Evolutionary conservation across 176 grass and related monocot species (phyloP).

Genomic region (Tuctoria greenei): DNA sequence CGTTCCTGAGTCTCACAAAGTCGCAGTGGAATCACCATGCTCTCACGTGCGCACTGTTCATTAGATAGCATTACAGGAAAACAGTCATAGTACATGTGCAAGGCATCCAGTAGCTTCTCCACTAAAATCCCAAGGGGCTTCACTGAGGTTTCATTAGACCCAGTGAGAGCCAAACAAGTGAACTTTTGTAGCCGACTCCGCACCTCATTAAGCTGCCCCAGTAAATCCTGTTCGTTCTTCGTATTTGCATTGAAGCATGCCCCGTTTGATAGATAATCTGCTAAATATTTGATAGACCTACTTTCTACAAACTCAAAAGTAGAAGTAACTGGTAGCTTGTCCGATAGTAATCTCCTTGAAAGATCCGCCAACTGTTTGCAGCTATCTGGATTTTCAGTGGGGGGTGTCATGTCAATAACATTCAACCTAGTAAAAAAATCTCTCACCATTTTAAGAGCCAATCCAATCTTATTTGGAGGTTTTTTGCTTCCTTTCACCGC

Average conservation of each 20-base stretch:
- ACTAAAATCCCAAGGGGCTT: conserved; percentile 47
- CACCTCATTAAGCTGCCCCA: conserved; percentile 31
- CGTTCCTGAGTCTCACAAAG: conserved; percentile 1
- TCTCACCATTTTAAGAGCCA: conserved; percentile 31
- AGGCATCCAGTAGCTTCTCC: conserved; percentile 50
- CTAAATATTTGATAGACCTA: conserved; percentile 45
- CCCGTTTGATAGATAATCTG: conserved; percentile 55
- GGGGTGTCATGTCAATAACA: conserved; percentile 22
- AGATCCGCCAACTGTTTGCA: conserved; percentile 43
- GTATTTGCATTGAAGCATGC: conserved; percentile 32
- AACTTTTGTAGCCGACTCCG: conserved; percentile 50
- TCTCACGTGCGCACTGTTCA: conserved; percentile 20
- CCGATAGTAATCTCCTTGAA: conserved; percentile 39
- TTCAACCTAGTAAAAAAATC: conserved; percentile 35
- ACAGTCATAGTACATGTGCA: conserved; percentile 55
- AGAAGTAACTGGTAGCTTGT: conserved; percentile 48
- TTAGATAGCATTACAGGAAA: conserved; percentile 55
- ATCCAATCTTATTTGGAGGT: conserved; percentile 26
- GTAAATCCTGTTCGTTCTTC: conserved; percentile 4
- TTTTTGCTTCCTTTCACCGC: conserved; percentile 26
- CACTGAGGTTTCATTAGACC: conserved; percentile 28
- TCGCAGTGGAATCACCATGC: conserved; percentile 50
- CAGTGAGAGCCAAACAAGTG: conserved; percentile 41
- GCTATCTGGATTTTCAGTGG: conserved; percentile 29
- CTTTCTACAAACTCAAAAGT: conserved; percentile 62